Conservation (phyloP, 345 rosid genomes). For the Citrus maxima region DNA sequence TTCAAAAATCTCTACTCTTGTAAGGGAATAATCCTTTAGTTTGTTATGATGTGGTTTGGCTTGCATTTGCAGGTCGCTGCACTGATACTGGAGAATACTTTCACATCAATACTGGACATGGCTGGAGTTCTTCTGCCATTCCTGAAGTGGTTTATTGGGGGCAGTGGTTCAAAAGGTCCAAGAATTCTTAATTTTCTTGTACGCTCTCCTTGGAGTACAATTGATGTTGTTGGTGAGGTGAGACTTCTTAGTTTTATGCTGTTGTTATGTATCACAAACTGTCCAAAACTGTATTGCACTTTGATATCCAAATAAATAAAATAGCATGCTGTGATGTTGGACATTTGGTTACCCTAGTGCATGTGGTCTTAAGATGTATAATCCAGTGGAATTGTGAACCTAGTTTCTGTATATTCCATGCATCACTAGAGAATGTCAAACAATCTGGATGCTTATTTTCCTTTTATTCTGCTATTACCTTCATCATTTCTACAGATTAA, state of each 20-base stretch:
- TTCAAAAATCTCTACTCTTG: neutral
- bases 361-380: neutral
- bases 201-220: conserved; percentile 97
- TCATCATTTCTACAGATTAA: conserved; percentile 49
- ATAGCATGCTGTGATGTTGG: neutral
- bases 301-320: neutral
- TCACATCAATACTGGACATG: conserved; percentile 98
- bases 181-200: conserved; percentile 86
- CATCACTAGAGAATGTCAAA: conserved; percentile 1
- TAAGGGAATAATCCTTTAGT: neutral
- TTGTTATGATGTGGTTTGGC: conserved; percentile 7
- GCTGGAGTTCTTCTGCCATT: conserved; percentile 93
- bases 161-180: conserved; percentile 71
- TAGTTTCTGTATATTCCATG: neutral
- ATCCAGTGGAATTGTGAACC: neutral
- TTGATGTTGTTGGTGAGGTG: conserved; percentile 84
- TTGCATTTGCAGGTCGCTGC: conserved; percentile 57
- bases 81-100: conserved; percentile 90
- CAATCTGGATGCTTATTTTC: neutral
- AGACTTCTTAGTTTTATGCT: conserved; percentile 17
- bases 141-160: conserved; percentile 95
- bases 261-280: conserved; percentile 4
- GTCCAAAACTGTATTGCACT: neutral
- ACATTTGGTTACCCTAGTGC: neutral
- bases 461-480: neutral